Base-by-base conservation (phyloP, 805 yeast genomes). In the Teunomyces aglyptinius region DNA sequence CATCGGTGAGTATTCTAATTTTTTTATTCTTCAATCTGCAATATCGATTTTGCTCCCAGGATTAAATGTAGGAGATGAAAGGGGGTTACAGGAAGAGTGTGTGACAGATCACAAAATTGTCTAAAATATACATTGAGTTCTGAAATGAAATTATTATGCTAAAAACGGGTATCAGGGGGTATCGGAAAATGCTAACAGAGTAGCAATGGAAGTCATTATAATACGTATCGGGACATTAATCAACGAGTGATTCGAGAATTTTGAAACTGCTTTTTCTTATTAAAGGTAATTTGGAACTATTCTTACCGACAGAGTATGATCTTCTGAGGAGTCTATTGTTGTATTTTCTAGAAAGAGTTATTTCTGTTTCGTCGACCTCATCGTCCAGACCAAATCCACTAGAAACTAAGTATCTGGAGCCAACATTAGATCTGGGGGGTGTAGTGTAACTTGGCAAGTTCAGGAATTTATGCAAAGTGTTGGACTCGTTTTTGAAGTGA, bases 301-400 rank as follows among this genome's bases (percentile, higher is more conserved):
- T 71, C 36, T 62, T 67, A 1, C 75, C 76, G 20, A 68, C 70
- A 18, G 75, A 70, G 53, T 64, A 53, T 19, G 73, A 62, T 42
- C 76, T 58, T 44, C 59, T 63, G 46, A 63, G 67, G 11, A 39
- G 33, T 20, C 38, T 31, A 15, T 26, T 26, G 29, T 35, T 15
- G 32, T 42, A 44, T 24, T 44, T 49, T 18, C 22, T 45, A 24
- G 22, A 7, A 41, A 46, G 45, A n/a, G 45, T 46, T 15, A 44
- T 40, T 46, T 57, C 63, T 19, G 57, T 32, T 22, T 59, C 62
- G 48, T 56, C 62, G n/a, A 47, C 48, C 12, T 53, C 57, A 4
- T 47, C 51, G 18, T 42, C 48, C 28, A 32, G 26, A 20, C 22
- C 29, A 19, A 31, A 5, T 43, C 38, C 44, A 11, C 45, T 35